These are phyloP conservation scores for Silene conica DNA, from an alignment of 148 eudicot genomes.

Conservation along the genomic window DNA sequence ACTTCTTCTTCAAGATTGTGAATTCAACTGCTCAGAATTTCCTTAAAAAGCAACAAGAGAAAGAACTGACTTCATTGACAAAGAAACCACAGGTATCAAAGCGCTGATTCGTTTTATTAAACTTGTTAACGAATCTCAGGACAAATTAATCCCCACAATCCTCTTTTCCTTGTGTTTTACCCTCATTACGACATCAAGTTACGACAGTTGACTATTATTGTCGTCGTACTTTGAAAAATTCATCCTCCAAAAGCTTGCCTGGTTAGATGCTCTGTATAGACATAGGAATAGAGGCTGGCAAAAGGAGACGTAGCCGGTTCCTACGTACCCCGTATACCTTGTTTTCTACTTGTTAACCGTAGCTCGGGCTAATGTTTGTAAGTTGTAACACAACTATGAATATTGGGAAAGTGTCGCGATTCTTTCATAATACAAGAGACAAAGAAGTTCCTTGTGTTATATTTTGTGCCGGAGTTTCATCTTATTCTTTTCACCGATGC, in stretches of 20 bases:
- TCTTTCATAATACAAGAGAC: conserved; percentile 32
- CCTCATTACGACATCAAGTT: conserved; percentile 3
- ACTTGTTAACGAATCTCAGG: background rate
- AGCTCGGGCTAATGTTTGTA: conserved; percentile 13
- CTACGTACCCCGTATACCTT: background rate
- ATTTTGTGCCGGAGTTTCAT: background rate
- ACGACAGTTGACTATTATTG: conserved; percentile 5
- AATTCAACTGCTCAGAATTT: conserved; percentile 64
- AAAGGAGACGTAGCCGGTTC: conserved; percentile 24
- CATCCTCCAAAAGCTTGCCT: conserved; percentile 23
- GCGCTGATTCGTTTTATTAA: conserved; percentile 9
- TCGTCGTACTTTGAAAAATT: conserved; percentile 17
- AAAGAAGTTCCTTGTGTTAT: conserved; percentile 21
- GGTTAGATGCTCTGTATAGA: conserved; percentile 30
- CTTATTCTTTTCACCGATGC: too few species aligned
- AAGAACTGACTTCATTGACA: conserved; percentile 37
- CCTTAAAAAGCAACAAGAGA: conserved; percentile 63
- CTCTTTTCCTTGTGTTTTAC: background rate
- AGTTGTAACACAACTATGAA: conserved; percentile 19
- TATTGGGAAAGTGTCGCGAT: conserved; percentile 16
- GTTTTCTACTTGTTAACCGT: conserved; percentile 5
- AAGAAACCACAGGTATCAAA: conserved; percentile 31
- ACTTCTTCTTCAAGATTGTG: conserved; percentile 65
- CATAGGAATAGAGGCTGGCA: conserved; percentile 30
- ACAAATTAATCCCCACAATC: background rate